Evolutionary conservation across 352 stramenopile genomes (phyloP).

Genomic region (Pythium sp.): DNA sequence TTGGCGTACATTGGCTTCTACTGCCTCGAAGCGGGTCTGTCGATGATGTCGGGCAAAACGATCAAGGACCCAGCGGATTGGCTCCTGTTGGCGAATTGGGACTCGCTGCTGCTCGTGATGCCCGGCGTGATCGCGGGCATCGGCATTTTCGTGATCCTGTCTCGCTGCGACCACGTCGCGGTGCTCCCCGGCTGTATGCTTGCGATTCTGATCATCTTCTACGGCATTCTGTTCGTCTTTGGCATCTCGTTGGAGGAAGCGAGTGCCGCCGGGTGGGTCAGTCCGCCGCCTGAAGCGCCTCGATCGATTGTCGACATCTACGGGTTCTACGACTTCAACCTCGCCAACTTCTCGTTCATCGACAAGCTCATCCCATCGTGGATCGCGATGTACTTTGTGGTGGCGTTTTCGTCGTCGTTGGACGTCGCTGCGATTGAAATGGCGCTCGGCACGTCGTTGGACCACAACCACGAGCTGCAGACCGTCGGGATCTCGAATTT

Average conservation of each 20-base stretch:
- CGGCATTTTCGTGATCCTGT: conserved; percentile 81
- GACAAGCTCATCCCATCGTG: conserved; percentile 85
- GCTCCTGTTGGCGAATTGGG: conserved; percentile 67
- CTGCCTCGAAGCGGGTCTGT: conserved; percentile 77
- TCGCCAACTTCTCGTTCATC: conserved; percentile 59
- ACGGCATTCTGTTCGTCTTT: conserved; percentile 72
- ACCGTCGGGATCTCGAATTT: conserved; percentile 97
- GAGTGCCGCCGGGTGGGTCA: conserved; percentile 91
- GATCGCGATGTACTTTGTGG: conserved; percentile 98
- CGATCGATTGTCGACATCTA: conserved; percentile 75
- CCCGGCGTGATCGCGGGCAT: conserved; percentile 85
- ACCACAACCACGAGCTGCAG: conserved; percentile 95
- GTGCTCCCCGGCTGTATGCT: conserved; percentile 91
- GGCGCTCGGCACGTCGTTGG: conserved; percentile 90
- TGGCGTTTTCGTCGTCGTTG: conserved; percentile 96
- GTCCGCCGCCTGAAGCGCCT: conserved; percentile 55
- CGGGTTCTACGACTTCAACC: conserved; percentile 69
- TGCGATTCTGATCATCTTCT: conserved; percentile 78
- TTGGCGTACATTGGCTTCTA: conserved; percentile 96
- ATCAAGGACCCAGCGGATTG: conserved; percentile 90
- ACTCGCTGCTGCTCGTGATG: conserved; percentile 79
- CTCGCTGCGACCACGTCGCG: conserved; percentile 76
- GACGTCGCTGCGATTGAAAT: conserved; percentile 98
- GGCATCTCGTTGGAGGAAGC: conserved; percentile 85
- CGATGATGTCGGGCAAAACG: conserved; percentile 87